Conservation (phyloP, 345 rosid species). For the Dovyalis caffra region DNA sequence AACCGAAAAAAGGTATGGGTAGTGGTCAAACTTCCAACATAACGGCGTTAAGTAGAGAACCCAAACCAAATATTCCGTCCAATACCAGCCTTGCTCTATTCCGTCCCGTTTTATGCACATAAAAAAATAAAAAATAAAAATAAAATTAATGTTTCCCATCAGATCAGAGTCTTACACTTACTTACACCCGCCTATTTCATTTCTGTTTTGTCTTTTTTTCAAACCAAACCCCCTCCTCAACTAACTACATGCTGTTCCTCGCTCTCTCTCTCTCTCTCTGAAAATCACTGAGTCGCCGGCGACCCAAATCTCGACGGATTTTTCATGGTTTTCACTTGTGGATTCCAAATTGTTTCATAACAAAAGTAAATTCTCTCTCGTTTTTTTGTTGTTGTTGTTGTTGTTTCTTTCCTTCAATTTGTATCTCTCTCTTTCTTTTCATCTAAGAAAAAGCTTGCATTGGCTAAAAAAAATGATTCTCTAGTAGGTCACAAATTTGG, state of each 20-base stretch:
- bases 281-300: neutral
- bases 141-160: neutral
- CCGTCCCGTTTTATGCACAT: slow-evolving; percentile 5
- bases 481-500: neutral
- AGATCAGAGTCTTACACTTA: neutral
- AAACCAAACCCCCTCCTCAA: slow-evolving; percentile 20
- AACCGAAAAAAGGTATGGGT: too few relatives aligned
- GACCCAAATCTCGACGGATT: neutral
- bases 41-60: too few relatives aligned
- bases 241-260: slow-evolving; percentile 18
- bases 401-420: neutral
- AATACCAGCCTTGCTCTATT: neutral
- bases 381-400: neutral
- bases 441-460: neutral
- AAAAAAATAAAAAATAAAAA: neutral
- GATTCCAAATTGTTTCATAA: neutral
- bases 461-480: neutral
- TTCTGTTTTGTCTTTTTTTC: slow-evolving; percentile 32
- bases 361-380: neutral
- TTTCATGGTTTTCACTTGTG: neutral
- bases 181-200: slow-evolving; percentile 30
- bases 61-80: neutral
- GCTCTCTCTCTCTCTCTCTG: slow-evolving; percentile 13
- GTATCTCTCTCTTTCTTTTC: neutral
- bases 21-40: too few relatives aligned